These are phyloP conservation scores for Ramularia endophylla DNA, from an alignment of 2,329 filamentous ascomycete genomes.

Conservation along the genomic window DNA sequence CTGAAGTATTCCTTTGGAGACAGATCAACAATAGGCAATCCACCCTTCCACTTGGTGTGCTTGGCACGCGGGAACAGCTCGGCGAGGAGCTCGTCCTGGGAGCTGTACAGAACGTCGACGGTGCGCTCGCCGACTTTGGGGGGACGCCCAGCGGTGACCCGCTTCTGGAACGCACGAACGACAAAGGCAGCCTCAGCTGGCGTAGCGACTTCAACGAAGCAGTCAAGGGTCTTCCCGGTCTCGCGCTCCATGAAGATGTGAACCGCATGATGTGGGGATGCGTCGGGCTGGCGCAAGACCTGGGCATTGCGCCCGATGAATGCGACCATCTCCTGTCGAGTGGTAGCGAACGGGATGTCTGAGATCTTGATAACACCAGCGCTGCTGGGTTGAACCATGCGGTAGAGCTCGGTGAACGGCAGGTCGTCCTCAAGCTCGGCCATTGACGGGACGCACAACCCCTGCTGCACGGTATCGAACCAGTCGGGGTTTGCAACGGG, in stretches of 20 bases:
- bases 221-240: slow-evolving; percentile 53
- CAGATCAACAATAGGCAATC: slow-evolving; percentile 27
- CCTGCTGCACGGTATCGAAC: slow-evolving; percentile 12
- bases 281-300: slow-evolving; percentile 41
- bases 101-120: slow-evolving; percentile 42
- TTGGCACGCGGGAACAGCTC: slow-evolving; percentile 49
- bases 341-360: slow-evolving; percentile 48
- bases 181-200: slow-evolving; percentile 35
- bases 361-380: slow-evolving; percentile 25
- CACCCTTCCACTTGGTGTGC: slow-evolving; percentile 42
- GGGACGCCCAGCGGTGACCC: slow-evolving; percentile 32
- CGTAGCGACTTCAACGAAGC: slow-evolving; percentile 44
- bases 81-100: slow-evolving; percentile 44
- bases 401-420: slow-evolving; percentile 27
- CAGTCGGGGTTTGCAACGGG: slow-evolving; percentile 10
- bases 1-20: slow-evolving; percentile 40
- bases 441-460: slow-evolving; percentile 20
- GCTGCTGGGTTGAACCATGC: slow-evolving; percentile 30
- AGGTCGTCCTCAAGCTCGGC: slow-evolving; percentile 25
- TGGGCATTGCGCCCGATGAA: slow-evolving; percentile 42
- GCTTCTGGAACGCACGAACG: slow-evolving; percentile 34
- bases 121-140: slow-evolving; percentile 44
- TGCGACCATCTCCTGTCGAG: slow-evolving; percentile 44
- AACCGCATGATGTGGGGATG: slow-evolving; percentile 41
- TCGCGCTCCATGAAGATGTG: slow-evolving; percentile 54